phyloP scores from a whole-genome alignment of 345 rosid species.

The Microthlaspi erraticum region DNA sequence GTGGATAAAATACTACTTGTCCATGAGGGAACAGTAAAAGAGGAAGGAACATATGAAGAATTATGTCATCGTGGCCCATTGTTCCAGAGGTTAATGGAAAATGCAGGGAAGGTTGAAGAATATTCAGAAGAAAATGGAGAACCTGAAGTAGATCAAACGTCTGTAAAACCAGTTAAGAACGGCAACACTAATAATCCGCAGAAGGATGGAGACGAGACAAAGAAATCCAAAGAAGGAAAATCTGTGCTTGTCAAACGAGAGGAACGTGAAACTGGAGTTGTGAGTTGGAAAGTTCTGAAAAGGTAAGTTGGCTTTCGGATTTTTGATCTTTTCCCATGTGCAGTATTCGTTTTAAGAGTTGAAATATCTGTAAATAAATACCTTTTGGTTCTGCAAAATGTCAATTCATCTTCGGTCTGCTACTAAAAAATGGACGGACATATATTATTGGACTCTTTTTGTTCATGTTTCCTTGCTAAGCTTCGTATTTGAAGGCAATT shows the following conservation, averaged over 20 bases:
- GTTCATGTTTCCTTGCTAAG: constrained; percentile 14
- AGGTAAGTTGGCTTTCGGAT: constrained; percentile 53
- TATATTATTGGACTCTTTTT: neutral
- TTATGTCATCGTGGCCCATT: constrained; percentile 67
- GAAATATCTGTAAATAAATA: too few species aligned
- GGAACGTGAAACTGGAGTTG: constrained; percentile 96
- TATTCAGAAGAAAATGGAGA: constrained; percentile 74
- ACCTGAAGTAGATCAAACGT: constrained; percentile 53
- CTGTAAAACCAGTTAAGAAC: constrained; percentile 57
- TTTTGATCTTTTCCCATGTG: neutral
- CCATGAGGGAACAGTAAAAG: constrained; percentile 89
- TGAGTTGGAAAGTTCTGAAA: constrained; percentile 73
- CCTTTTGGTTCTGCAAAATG: neutral
- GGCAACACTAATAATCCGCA: constrained; percentile 56
- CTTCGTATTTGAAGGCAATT: constrained; percentile 3
- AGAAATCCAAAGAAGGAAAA: constrained; percentile 68
- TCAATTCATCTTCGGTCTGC: constrained; percentile 3
- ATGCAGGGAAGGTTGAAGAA: constrained; percentile 99
- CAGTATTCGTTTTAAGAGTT: too few species aligned
- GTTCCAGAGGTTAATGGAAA: constrained; percentile 95
- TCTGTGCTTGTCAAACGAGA: constrained; percentile 95
- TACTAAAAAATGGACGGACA: constrained; percentile 9
- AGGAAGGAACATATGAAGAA: constrained; percentile 95
- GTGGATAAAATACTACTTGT: constrained; percentile 92
- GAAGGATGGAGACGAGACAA: constrained; percentile 47